Evolutionary conservation across 2,329 filamentous ascomycete genomes (phyloP).

Genomic region (Incumbomyces lentus): DNA sequence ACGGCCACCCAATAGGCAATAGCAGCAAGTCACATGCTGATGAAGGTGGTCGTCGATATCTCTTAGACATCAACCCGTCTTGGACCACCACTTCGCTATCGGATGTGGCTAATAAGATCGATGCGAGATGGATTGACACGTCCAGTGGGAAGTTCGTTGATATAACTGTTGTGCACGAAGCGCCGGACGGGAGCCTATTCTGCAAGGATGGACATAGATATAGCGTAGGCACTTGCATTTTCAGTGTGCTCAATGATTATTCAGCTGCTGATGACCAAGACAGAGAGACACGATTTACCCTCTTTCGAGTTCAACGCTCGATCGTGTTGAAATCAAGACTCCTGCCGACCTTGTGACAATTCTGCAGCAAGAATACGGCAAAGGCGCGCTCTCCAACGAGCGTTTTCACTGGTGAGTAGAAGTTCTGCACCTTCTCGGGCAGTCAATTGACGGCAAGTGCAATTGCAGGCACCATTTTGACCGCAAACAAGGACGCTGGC

Average conservation of each 20-base stretch:
- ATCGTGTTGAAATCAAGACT: neutral
- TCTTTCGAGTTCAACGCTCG: neutral
- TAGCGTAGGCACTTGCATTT: neutral
- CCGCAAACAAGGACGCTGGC: neutral
- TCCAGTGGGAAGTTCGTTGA: constrained; percentile 12
- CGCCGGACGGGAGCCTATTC: neutral
- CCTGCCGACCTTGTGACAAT: neutral
- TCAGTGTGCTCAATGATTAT: neutral
- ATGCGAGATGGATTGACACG: constrained; percentile 14
- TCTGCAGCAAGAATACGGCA: neutral
- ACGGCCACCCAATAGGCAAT: neutral
- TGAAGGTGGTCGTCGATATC: constrained; percentile 1
- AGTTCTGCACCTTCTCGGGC: no score
- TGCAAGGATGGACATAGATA: neutral
- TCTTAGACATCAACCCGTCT: constrained; percentile 13
- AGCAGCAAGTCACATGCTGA: no score
- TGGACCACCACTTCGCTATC: constrained; percentile 5
- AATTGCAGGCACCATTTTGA: neutral
- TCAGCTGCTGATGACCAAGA: neutral
- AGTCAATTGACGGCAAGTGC: no score
- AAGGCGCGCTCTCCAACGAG: neutral
- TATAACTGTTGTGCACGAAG: constrained; percentile 11
- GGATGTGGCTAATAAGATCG: constrained; percentile 13
- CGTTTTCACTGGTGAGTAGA: neutral
- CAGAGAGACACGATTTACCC: neutral